Percentiles rank a stretch among this genome's conserved stretches.
phyloP scores from a whole-genome alignment of 2,329 filamentous ascomycete species.

The Cordyceps fumosorosea region DNA sequence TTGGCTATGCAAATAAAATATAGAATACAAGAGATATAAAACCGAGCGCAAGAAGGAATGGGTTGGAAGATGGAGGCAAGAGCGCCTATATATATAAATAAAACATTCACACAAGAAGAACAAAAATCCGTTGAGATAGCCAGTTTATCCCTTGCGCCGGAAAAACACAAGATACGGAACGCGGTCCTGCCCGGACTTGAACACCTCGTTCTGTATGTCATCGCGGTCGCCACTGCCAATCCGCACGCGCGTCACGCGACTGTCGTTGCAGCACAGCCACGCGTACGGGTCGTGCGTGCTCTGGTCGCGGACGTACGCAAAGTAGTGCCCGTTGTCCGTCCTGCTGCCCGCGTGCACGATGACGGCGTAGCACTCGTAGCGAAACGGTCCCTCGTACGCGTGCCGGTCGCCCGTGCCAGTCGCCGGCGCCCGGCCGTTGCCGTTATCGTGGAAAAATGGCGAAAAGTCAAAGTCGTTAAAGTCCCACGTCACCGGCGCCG shows the following conservation, averaged over 20 bases:
- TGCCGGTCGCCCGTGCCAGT: slow-evolving; percentile 29
- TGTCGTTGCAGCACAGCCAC: slow-evolving; percentile 48
- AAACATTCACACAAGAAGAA: background rate
- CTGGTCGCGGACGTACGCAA: slow-evolving; percentile 58
- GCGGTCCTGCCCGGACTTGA: slow-evolving; percentile 29
- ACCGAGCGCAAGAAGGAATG: background rate
- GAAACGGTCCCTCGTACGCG: slow-evolving; percentile 50
- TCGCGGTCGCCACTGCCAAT: slow-evolving; percentile 30
- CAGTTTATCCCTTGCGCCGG: slow-evolving; percentile 27
- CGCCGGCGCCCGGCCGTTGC: slow-evolving; percentile 23
- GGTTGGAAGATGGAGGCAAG: background rate
- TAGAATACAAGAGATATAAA: background rate
- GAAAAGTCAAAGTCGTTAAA: slow-evolving; percentile 59
- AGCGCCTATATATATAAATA: background rate
- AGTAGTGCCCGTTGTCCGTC: slow-evolving; percentile 73
- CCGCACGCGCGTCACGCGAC: slow-evolving; percentile 32
- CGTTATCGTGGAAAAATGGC: slow-evolving; percentile 33
- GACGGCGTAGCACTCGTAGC: slow-evolving; percentile 82
- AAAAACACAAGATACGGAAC: slow-evolving; percentile 44
- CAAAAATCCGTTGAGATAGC: background rate
- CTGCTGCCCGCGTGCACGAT: slow-evolving; percentile 67
- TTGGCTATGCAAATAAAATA: background rate
- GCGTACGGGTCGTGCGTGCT: slow-evolving; percentile 34
- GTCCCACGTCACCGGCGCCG: slow-evolving; percentile 68
- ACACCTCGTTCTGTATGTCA: slow-evolving; percentile 33